Percentiles rank a stretch among this genome's conserved stretches.
phyloP scores from a whole-genome alignment of 106 monocot species.

The Allium cepa region DNA sequence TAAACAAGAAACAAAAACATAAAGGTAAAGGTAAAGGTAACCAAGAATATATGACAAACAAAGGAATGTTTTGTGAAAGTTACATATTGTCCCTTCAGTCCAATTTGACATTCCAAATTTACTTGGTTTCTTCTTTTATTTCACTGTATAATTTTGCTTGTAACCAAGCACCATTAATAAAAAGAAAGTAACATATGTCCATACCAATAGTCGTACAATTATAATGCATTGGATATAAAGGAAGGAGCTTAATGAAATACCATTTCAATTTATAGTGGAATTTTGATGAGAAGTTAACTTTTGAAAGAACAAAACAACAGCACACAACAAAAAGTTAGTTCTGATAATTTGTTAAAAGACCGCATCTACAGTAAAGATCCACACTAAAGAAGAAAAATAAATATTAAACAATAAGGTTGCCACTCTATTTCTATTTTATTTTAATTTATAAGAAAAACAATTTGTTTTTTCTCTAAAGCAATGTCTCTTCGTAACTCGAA shows the following conservation, averaged over 20 bases:
- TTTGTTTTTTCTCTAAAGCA: too few relatives aligned
- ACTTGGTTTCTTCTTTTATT: neutral
- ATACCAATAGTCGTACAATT: neutral
- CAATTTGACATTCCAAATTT: neutral
- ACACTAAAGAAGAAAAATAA: too few relatives aligned
- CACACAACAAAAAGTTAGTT: too few relatives aligned
- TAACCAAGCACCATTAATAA: neutral
- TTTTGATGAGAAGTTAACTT: too few relatives aligned
- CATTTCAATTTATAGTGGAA: too few relatives aligned
- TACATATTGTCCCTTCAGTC: constrained; percentile 3
- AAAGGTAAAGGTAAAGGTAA: constrained; percentile 2
- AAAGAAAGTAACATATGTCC: neutral
- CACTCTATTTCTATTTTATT: too few relatives aligned
- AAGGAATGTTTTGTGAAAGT: constrained; percentile 1
- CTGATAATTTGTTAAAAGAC: too few relatives aligned
- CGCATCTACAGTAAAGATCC: too few relatives aligned
- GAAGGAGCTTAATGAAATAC: neutral
- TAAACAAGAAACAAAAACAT: constrained; percentile 1
- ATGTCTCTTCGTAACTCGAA: too few relatives aligned
- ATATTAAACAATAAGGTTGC: too few relatives aligned
- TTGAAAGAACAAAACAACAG: too few relatives aligned
- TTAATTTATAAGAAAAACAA: too few relatives aligned
- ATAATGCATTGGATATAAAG: neutral
- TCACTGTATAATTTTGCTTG: neutral
- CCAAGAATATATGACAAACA: constrained; percentile 1